Percentiles rank a stretch among this genome's conserved stretches.
Evolutionary conservation across 2,329 filamentous ascomycete species (phyloP).

Genomic region (Claviceps arundinis): DNA sequence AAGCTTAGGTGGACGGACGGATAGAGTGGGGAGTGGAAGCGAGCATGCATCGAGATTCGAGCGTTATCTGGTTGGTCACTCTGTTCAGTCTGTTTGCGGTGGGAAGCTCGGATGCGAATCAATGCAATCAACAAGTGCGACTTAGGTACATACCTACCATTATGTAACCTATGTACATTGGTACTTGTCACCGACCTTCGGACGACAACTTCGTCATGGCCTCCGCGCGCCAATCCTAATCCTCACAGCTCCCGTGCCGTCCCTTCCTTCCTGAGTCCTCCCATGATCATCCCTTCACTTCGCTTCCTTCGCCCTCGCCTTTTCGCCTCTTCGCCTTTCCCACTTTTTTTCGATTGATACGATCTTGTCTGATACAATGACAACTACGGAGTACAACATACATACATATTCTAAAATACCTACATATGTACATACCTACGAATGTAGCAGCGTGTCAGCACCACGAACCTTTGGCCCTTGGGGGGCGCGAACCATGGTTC

Average conservation of each 20-base stretch:
- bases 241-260: not conserved
- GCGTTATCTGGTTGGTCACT: too few relatives aligned
- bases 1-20: conserved; percentile 6
- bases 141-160: too few relatives aligned
- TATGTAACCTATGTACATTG: too few relatives aligned
- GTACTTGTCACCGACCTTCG: too few relatives aligned
- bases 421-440: too few relatives aligned
- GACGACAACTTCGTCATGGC: too few relatives aligned
- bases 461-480: too few relatives aligned
- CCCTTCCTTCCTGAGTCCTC: not conserved
- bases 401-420: too few relatives aligned
- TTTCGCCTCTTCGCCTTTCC: not conserved
- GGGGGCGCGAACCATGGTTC: too few relatives aligned
- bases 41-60: conserved; percentile 1
- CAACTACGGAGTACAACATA: too few relatives aligned
- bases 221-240: not conserved
- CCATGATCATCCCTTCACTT: not conserved
- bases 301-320: not conserved
- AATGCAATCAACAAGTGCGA: not conserved
- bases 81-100: too few relatives aligned
- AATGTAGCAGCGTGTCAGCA: too few relatives aligned
- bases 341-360: not conserved
- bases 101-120: not conserved
- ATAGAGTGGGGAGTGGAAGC: conserved; percentile 12
- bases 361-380: not conserved